These are phyloP conservation scores for Diversispora epigaea DNA, from an alignment of 192 early-diverging fungal genomes.

Conservation along the genomic window DNA sequence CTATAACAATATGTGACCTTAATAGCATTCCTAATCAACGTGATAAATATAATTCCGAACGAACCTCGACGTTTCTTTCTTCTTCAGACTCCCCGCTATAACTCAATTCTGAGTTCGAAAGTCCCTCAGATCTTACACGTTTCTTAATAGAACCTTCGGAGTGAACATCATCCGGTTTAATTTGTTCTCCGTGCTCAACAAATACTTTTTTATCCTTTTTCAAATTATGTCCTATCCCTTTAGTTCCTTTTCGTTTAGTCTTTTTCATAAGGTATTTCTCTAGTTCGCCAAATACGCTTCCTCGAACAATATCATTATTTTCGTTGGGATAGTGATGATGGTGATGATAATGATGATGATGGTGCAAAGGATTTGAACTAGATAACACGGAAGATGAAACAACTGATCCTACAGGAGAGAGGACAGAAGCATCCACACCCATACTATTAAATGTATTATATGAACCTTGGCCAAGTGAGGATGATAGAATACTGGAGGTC, in stretches of 20 bases:
- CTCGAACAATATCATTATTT: constrained; percentile 22
- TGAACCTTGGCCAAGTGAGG: constrained; percentile 22
- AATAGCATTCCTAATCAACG: no score
- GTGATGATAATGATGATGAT: constrained; percentile 34
- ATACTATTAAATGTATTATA: constrained; percentile 29
- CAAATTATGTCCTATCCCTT: background rate
- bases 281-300: constrained; percentile 29
- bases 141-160: constrained; percentile 19
- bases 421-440: constrained; percentile 24
- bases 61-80: constrained; percentile 22
- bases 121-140: background rate
- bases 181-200: constrained; percentile 8
- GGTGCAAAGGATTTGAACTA: constrained; percentile 30
- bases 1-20: no score
- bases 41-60: background rate
- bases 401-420: constrained; percentile 24
- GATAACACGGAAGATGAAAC: constrained; percentile 22
- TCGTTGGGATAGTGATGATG: constrained; percentile 25
- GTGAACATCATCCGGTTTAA: background rate
- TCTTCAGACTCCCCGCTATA: constrained; percentile 6
- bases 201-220: constrained; percentile 15
- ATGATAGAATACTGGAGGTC: constrained; percentile 17
- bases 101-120: background rate
- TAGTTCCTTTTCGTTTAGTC: background rate
- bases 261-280: constrained; percentile 28